Conservation (phyloP, 495 filamentous ascomycete species). For the Aspergillus olivimuriae region DNA sequence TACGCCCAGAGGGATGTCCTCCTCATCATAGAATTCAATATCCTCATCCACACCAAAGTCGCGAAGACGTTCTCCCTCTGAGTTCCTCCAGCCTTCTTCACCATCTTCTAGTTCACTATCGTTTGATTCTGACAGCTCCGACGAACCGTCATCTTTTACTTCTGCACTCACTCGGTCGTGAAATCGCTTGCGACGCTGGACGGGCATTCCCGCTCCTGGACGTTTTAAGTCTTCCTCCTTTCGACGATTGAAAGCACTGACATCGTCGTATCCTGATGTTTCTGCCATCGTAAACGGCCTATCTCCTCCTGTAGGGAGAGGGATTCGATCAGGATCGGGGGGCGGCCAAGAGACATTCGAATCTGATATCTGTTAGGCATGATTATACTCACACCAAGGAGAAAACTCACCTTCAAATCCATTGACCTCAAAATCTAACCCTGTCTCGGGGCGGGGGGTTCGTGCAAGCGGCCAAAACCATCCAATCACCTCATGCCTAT, state of each 20-base stretch:
- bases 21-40: constrained; percentile 68
- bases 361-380: constrained; percentile 25
- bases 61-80: constrained; percentile 74
- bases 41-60: constrained; percentile 93
- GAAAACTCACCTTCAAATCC: constrained; percentile 73
- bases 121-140: constrained; percentile 12
- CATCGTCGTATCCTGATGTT: constrained; percentile 37
- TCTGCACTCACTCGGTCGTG: constrained; percentile 41
- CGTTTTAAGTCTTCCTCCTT: constrained; percentile 50
- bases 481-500: constrained; percentile 29
- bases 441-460: constrained; percentile 47
- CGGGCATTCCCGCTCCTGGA: constrained; percentile 13
- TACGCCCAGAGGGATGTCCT: constrained; percentile 67
- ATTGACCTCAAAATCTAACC: constrained; percentile 72
- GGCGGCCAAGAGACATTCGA: constrained; percentile 71
- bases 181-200: constrained; percentile 46
- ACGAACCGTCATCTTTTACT: constrained; percentile 23
- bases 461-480: constrained; percentile 63
- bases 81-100: constrained; percentile 70
- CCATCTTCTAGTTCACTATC: constrained; percentile 36
- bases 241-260: constrained; percentile 50
- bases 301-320: constrained; percentile 26
- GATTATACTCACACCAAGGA: background rate
- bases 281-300: constrained; percentile 29
- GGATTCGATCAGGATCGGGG: constrained; percentile 77